Conservation (phyloP, 2,329 filamentous ascomycete species). For the Canariomyces notabilis region DNA sequence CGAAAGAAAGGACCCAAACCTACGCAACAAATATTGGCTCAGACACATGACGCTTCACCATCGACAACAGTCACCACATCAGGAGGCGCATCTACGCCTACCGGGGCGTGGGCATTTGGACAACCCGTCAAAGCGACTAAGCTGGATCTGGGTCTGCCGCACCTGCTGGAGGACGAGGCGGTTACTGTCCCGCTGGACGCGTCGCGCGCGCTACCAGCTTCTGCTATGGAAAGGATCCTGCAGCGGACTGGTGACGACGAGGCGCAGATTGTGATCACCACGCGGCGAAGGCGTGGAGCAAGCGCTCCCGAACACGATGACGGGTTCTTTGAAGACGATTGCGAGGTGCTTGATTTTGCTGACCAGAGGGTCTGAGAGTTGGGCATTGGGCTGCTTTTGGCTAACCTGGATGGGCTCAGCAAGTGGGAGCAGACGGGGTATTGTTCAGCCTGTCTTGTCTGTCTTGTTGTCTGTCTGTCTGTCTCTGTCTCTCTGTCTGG, state of each 20-base stretch:
- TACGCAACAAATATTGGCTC: neutral
- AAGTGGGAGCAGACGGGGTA: neutral
- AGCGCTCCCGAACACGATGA: conserved; percentile 48
- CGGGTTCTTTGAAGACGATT: conserved; percentile 89
- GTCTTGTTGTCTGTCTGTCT: conserved; percentile 1
- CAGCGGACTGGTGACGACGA: conserved; percentile 54
- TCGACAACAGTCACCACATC: neutral
- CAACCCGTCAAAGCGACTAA: conserved; percentile 46
- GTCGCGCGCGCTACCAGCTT: conserved; percentile 55
- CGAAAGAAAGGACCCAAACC: conserved; percentile 23
- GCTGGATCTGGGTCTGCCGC: conserved; percentile 48
- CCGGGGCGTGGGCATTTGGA: conserved; percentile 56
- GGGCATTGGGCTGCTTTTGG: no score
- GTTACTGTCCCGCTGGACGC: conserved; percentile 47
- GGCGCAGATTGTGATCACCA: conserved; percentile 79
- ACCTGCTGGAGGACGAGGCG: conserved; percentile 46
- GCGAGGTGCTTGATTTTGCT: conserved; percentile 85
- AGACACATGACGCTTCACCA: conserved; percentile 5
- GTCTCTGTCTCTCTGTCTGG: no score
- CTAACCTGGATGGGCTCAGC: neutral
- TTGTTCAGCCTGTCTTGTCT: neutral
- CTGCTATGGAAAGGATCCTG: conserved; percentile 59
- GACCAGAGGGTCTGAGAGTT: conserved; percentile 60
- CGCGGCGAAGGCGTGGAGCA: conserved; percentile 60
- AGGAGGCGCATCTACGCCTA: neutral